phyloP scores from a whole-genome alignment of 164 flowering plant species.

The Brasenia schreberi region DNA sequence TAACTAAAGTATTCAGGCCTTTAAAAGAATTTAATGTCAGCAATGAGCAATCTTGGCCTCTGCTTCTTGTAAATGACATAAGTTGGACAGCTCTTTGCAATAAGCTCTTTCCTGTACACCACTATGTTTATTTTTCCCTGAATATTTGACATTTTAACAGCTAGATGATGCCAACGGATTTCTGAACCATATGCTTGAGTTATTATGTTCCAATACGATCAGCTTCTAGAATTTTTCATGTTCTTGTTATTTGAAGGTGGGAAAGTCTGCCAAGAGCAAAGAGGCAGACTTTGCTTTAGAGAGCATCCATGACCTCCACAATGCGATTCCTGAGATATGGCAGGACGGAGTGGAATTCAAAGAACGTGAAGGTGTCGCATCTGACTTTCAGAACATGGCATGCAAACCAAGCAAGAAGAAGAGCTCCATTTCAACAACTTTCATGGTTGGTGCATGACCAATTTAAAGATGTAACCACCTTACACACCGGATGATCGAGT shows the following conservation, averaged over 20 bases:
- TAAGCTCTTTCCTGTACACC: neutral
- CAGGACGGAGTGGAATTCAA: constrained; percentile 3
- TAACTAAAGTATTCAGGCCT: too few species aligned
- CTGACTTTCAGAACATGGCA: neutral
- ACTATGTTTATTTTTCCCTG: neutral
- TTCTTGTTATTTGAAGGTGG: constrained; percentile 34
- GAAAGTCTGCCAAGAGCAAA: constrained; percentile 31
- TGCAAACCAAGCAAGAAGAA: neutral
- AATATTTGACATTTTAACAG: neutral
- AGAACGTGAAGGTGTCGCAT: constrained; percentile 3
- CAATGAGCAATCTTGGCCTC: too few species aligned
- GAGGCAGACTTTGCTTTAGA: constrained; percentile 69
- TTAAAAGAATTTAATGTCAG: too few species aligned
- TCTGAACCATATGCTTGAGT: neutral
- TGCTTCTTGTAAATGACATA: neutral
- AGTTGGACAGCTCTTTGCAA: too few species aligned
- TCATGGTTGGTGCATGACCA: neutral
- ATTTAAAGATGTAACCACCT: neutral
- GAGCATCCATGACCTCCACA: constrained; percentile 20
- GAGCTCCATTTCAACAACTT: neutral
- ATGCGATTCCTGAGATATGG: constrained; percentile 65
- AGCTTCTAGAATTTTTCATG: neutral
- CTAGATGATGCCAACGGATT: too few species aligned
- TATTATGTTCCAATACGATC: neutral
- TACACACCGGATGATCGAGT: neutral